Percentiles rank a stretch among this genome's conserved stretches.
phyloP scores from a whole-genome alignment of 75 land plant species.

The Isoetes taiwanensis region DNA sequence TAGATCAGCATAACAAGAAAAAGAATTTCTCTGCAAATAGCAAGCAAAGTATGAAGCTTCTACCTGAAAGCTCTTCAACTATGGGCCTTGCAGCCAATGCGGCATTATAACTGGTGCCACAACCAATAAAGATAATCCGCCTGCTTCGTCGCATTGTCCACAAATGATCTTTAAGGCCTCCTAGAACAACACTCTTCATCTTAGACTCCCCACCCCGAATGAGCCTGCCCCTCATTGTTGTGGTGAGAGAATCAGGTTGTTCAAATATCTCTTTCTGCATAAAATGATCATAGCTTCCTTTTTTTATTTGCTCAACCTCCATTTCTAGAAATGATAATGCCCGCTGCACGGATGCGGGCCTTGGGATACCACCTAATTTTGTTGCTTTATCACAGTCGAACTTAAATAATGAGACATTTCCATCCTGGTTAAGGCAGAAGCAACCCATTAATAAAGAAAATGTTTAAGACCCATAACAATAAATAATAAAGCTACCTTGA shows the following conservation, averaged over 20 bases:
- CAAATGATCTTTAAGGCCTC: conserved; percentile 89
- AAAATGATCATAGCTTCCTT: conserved; percentile 88
- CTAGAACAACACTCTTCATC: conserved; percentile 67
- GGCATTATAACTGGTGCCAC: conserved; percentile 98
- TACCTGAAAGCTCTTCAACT: conserved; percentile 91
- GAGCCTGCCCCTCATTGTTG: conserved; percentile 95
- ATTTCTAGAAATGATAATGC: conserved; percentile 81
- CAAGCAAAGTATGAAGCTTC: too few species aligned
- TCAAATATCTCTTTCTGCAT: conserved; percentile 99
- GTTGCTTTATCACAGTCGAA: conserved; percentile 60
- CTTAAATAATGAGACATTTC: conserved; percentile 62
- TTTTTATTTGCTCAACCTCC: conserved; percentile 98
- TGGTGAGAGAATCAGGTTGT: conserved; percentile 92
- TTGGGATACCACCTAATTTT: conserved; percentile 26
- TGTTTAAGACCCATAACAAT: background rate
- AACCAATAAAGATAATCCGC: conserved; percentile 88
- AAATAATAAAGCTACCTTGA: conserved; percentile 41
- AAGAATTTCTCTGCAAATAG: background rate
- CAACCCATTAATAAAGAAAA: background rate
- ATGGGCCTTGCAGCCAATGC: conserved; percentile 89
- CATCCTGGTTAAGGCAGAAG: conserved; percentile 42
- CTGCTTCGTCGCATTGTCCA: conserved; percentile 83
- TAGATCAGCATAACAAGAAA: background rate
- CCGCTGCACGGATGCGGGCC: conserved; percentile 84
- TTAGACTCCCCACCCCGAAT: conserved; percentile 57